These are phyloP conservation scores for Phytopythium vexans DNA, from an alignment of 352 stramenopile species.

Conservation along the genomic window DNA sequence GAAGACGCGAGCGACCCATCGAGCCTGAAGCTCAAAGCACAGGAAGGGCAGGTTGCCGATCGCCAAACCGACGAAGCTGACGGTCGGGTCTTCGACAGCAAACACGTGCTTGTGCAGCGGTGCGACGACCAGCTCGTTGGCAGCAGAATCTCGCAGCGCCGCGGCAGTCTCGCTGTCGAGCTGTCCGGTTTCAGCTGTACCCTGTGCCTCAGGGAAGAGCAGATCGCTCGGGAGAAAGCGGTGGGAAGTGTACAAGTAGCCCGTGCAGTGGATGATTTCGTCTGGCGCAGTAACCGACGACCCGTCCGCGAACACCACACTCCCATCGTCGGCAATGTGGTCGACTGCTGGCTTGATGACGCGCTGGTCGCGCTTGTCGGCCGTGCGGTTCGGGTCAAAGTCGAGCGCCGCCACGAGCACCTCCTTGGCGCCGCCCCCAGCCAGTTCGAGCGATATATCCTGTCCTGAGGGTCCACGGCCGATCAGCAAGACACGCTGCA, in stretches of 20 bases:
- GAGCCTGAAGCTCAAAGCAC: slow-evolving; percentile 73
- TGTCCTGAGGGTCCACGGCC: slow-evolving; percentile 65
- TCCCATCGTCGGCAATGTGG: slow-evolving; percentile 42
- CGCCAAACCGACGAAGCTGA: slow-evolving; percentile 66
- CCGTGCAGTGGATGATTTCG: slow-evolving; percentile 80
- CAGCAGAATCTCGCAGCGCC: slow-evolving; percentile 23
- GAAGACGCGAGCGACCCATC: slow-evolving; percentile 68
- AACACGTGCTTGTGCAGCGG: slow-evolving; percentile 80
- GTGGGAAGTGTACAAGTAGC: slow-evolving; percentile 65
- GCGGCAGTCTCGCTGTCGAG: slow-evolving; percentile 18
- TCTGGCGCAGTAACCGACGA: slow-evolving; percentile 47
- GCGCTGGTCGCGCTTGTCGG: slow-evolving; percentile 14
- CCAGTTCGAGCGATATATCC: slow-evolving; percentile 79
- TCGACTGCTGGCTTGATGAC: slow-evolving; percentile 58
- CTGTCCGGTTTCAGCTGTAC: slow-evolving; percentile 9
- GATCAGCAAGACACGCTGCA: slow-evolving; percentile 60
- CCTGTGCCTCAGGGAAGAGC: slow-evolving; percentile 31
- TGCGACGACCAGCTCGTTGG: slow-evolving; percentile 38
- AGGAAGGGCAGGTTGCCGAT: slow-evolving; percentile 79
- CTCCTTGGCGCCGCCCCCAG: slow-evolving; percentile 25
- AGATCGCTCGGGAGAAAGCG: slow-evolving; percentile 40
- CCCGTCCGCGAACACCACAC: slow-evolving; percentile 54
- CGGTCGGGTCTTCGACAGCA: slow-evolving; percentile 67
- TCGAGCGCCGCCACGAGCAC: slow-evolving; percentile 62
- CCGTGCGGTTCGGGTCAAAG: slow-evolving; percentile 16